These are phyloP conservation scores for Zelopaecilomyces penicillatus DNA, from an alignment of 2,329 filamentous ascomycete genomes.

Conservation along the genomic window DNA sequence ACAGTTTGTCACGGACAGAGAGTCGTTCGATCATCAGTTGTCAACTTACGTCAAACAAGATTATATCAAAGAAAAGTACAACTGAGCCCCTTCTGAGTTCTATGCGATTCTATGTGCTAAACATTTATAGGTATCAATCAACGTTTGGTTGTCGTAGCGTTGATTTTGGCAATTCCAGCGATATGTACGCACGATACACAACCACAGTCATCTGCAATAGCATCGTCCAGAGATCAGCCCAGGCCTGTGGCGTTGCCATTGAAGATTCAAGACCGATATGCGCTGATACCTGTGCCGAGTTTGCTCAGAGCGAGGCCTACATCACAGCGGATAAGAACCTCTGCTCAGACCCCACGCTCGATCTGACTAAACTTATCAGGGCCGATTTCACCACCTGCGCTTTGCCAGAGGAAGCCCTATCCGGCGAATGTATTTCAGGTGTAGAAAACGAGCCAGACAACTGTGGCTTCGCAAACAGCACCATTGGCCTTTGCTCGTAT, in stretches of 20 bases:
- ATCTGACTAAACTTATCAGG: slow-evolving; percentile 69
- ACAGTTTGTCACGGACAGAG: slow-evolving; percentile 64
- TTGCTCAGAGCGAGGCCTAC: slow-evolving; percentile 79
- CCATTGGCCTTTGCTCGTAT: slow-evolving; percentile 74
- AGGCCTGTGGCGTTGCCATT: slow-evolving; percentile 57
- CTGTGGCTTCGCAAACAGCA: slow-evolving; percentile 72
- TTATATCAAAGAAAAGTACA: slow-evolving; percentile 74
- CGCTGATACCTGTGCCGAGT: slow-evolving; percentile 80
- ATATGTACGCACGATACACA: slow-evolving; percentile 88
- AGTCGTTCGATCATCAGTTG: slow-evolving; percentile 71
- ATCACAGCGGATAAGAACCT: slow-evolving; percentile 66
- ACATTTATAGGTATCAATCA: slow-evolving; percentile 59
- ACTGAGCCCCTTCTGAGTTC: slow-evolving; percentile 5
- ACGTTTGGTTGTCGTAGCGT: slow-evolving; percentile 74
- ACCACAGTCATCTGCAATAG: slow-evolving; percentile 88
- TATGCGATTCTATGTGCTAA: slow-evolving; percentile 1
- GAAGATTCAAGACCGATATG: slow-evolving; percentile 67
- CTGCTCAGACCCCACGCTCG: slow-evolving; percentile 57
- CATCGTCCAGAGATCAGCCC: slow-evolving; percentile 81
- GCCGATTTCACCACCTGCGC: slow-evolving; percentile 90
- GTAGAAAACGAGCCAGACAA: slow-evolving; percentile 74
- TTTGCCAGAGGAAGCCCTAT: slow-evolving; percentile 70
- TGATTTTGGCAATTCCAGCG: slow-evolving; percentile 67
- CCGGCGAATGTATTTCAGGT: slow-evolving; percentile 65
- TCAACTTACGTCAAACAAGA: slow-evolving; percentile 61